phyloP scores from a whole-genome alignment of 257 asterid genomes.

The Verbascum thapsus region DNA sequence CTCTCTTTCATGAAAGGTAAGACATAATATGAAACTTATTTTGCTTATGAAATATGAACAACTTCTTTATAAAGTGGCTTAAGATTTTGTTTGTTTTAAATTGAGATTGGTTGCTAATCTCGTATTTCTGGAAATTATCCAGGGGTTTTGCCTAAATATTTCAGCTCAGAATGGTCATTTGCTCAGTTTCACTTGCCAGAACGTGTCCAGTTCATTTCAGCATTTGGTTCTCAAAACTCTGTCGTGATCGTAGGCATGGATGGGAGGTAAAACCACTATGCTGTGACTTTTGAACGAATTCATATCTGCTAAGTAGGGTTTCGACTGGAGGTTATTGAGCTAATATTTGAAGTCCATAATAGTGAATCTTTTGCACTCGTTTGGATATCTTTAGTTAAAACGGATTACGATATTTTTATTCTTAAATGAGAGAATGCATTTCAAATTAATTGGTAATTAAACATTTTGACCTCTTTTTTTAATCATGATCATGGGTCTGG shows the following conservation, averaged over 20 bases:
- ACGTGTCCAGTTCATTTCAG: slow-evolving; percentile 62
- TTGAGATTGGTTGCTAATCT: slow-evolving; percentile 19
- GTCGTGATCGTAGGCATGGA: slow-evolving; percentile 67
- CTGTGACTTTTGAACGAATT: not conserved
- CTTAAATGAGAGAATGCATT: no score
- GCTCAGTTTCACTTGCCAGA: slow-evolving; percentile 89
- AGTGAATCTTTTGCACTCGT: no score
- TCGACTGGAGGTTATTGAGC: no score
- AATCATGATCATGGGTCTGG: no score
- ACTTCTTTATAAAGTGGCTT: slow-evolving; percentile 17
- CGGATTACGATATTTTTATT: no score
- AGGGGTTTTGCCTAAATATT: slow-evolving; percentile 91
- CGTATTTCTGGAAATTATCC: slow-evolving; percentile 31
- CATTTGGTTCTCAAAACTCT: slow-evolving; percentile 78
- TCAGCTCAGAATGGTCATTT: slow-evolving; percentile 98
- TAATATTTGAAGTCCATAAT: no score
- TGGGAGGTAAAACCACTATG: slow-evolving; percentile 65
- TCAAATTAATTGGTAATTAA: no score
- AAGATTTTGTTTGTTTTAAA: slow-evolving; percentile 11
- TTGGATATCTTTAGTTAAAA: no score
- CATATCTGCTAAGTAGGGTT: no score
- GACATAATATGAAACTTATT: slow-evolving; percentile 23
- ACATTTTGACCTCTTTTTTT: no score
- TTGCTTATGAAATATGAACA: slow-evolving; percentile 5
- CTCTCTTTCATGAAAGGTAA: slow-evolving; percentile 91